Percentiles rank a stretch among this genome's conserved stretches.
These are phyloP conservation scores for Cutaneotrichosporon dermatis DNA, from an alignment of 1,284 basidiomycete species.

Conservation along the genomic window DNA sequence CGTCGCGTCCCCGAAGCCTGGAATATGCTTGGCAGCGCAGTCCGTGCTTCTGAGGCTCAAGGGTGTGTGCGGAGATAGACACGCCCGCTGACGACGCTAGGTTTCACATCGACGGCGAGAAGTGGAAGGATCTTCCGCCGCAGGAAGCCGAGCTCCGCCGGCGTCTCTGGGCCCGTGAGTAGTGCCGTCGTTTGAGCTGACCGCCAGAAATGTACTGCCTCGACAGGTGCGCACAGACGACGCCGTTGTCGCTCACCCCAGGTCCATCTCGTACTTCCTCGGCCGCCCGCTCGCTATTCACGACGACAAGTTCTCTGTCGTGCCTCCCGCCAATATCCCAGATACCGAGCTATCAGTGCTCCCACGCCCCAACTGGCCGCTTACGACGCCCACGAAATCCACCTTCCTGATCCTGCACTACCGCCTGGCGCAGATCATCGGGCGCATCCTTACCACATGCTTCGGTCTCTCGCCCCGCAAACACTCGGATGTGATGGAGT, in stretches of 20 bases:
- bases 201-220: conserved; percentile 29
- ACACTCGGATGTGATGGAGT: conserved; percentile 27
- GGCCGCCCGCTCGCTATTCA: conserved; percentile 35
- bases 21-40: conserved; percentile 28
- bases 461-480: conserved; percentile 28
- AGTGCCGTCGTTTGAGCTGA: conserved; percentile 1
- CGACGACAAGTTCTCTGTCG: conserved; percentile 26
- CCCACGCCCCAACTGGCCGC: conserved; percentile 15
- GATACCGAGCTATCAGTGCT: conserved; percentile 24
- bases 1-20: conserved; percentile 32
- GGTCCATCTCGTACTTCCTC: conserved; percentile 34
- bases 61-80: conserved; percentile 20
- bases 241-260: conserved; percentile 9
- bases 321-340: conserved; percentile 25
- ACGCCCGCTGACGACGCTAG: conserved; percentile 13
- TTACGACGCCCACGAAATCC: conserved; percentile 26
- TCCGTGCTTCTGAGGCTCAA: conserved; percentile 31
- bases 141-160: conserved; percentile 33
- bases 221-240: conserved; percentile 19
- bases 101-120: conserved; percentile 33
- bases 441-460: conserved; percentile 24
- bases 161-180: conserved; percentile 37
- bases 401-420: conserved; percentile 36
- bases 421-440: conserved; percentile 30
- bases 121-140: conserved; percentile 25